phyloP scores from a whole-genome alignment of 306 rosid species.

The Glycine latifolia region DNA sequence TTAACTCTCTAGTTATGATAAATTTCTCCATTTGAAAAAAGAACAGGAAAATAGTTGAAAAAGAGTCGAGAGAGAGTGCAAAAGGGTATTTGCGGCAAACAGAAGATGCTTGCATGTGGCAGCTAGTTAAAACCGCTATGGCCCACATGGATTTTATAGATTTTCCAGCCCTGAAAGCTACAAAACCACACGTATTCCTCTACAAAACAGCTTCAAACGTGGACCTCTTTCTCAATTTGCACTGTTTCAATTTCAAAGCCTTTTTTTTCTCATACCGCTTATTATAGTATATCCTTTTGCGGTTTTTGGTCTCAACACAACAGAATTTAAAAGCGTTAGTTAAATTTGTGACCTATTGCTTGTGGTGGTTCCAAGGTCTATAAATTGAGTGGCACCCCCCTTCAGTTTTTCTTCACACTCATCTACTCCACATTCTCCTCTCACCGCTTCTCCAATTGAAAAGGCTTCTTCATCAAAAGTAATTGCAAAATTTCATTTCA shows the following conservation, averaged over 20 bases:
- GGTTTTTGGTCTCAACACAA: slow-evolving; percentile 59
- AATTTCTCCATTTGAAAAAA: background rate
- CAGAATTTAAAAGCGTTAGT: slow-evolving; percentile 46
- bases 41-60: background rate
- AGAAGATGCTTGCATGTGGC: slow-evolving; percentile 71
- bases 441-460: no score
- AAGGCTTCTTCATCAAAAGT: slow-evolving; percentile 50
- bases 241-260: background rate
- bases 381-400: slow-evolving; percentile 51
- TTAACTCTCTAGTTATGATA: no score
- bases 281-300: slow-evolving; percentile 29
- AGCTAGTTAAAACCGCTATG: slow-evolving; percentile 50
- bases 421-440: no score
- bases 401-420: slow-evolving; percentile 49
- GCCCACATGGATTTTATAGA: slow-evolving; percentile 61
- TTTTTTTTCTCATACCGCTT: background rate
- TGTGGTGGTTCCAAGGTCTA: slow-evolving; percentile 46
- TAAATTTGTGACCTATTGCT: slow-evolving; percentile 36
- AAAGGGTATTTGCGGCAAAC: slow-evolving; percentile 64
- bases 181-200: slow-evolving; percentile 74
- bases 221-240: slow-evolving; percentile 18
- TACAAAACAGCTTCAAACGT: slow-evolving; percentile 38
- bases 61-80: background rate
- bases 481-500: slow-evolving; percentile 39
- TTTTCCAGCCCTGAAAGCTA: slow-evolving; percentile 50